These are phyloP conservation scores for Inga leiocalycina DNA, from an alignment of 306 rosid species.

Conservation along the genomic window DNA sequence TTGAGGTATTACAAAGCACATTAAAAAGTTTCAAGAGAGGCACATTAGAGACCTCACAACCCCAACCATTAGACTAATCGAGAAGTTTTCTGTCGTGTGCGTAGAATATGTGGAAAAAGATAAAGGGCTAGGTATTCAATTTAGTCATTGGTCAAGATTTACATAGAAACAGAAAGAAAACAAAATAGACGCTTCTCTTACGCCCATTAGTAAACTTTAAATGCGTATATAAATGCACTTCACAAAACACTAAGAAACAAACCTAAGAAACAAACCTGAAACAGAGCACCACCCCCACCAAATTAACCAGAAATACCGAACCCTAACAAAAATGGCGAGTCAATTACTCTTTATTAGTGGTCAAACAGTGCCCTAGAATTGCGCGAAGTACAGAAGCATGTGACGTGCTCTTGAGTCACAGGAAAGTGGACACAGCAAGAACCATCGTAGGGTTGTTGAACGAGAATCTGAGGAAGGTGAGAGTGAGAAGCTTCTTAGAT, in stretches of 20 bases:
- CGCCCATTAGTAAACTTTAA: neutral
- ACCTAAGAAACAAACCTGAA: neutral
- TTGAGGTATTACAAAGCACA: no score
- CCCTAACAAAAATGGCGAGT: neutral
- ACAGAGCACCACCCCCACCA: neutral
- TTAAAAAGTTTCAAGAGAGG: no score
- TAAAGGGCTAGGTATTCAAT: neutral
- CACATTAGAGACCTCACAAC: no score
- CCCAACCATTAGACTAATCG: neutral
- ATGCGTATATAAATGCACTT: no score
- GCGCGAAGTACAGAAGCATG: slow-evolving; percentile 3
- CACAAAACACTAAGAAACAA: neutral
- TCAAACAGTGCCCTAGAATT: slow-evolving; percentile 12
- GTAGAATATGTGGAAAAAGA: neutral
- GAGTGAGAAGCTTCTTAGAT: slow-evolving; percentile 46
- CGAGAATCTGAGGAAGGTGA: slow-evolving; percentile 36
- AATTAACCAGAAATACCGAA: neutral
- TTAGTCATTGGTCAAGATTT: neutral
- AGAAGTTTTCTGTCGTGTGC: neutral
- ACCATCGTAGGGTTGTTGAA: slow-evolving; percentile 52
- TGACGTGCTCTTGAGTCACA: slow-evolving; percentile 62
- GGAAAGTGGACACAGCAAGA: slow-evolving; percentile 53
- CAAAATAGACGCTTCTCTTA: neutral
- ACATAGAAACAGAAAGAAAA: neutral
- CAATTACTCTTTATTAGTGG: neutral